Evolutionary conservation across 2,329 filamentous ascomycete species (phyloP), one percentile per base, ranked within the genome.

Genomic region (Aaosphaeria arxii): DNA sequence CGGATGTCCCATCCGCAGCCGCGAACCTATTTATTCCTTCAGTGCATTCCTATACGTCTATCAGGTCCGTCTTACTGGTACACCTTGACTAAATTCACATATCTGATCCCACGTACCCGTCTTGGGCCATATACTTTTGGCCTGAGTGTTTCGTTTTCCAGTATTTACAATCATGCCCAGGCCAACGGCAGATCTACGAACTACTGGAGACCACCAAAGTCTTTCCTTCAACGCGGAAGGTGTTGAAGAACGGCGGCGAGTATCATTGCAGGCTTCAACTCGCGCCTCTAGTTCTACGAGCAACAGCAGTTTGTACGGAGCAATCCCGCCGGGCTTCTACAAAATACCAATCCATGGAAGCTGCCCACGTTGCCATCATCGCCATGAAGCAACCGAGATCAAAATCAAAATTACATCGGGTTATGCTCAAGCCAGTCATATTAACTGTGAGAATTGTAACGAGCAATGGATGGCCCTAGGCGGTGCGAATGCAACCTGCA

Each of bases 341-440:
- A 52, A 30, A 5, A 17, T 65, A 11, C 48, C 52, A 1, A 49
- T 66, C 30, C 56, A 59, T 41, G 62, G 59, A 6, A 64, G 59
- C 40, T 68, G 63, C 42, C 51, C 64, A 4, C 52, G 51, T 31
- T 67, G 63, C 35, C 55, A 59, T 43, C 63, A 65, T 44, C 47
- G 59, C 43, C 59, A 68, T 48, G 58, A 45, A 9, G 57, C 62
- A 7, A 47, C 51, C 35, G 41, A 50, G 29, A 44, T 66, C 6
- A 53, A 56, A 11, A 45, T 68, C 30, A 53, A 44, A 17, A 44
- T 59, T 2, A 44, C 47, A 7, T 40, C 41, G 24, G 51, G 59
- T 42, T 33, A 49, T 5, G 48, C 31, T 24, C 48, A 57, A 3
- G 47, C 54, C 29, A 52, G 52, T 36, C 46, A 61, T 44, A 46